These are phyloP conservation scores for Fragaria iinumae DNA, from an alignment of 306 rosid species.

Conservation along the genomic window DNA sequence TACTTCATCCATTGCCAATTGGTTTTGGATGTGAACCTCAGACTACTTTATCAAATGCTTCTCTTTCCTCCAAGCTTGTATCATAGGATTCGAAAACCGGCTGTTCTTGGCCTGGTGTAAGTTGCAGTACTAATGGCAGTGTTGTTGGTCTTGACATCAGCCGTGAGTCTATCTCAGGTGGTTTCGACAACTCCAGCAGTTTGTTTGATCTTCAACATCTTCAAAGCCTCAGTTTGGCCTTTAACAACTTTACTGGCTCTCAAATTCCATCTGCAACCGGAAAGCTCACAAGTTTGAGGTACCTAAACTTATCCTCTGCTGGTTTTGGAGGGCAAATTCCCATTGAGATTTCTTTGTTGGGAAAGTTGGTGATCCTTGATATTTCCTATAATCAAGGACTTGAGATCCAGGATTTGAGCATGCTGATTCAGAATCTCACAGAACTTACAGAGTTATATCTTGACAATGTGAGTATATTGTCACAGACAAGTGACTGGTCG, in stretches of 20 bases:
- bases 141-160: not conserved
- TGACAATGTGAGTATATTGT: constrained; percentile 41
- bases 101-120: constrained; percentile 1
- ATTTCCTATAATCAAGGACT: constrained; percentile 12
- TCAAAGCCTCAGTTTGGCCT: not conserved
- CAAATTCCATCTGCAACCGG: constrained; percentile 24
- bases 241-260: constrained; percentile 1
- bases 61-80: constrained; percentile 3
- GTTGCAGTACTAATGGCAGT: not conserved
- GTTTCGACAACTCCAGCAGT: not conserved
- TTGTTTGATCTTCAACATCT: constrained; percentile 6
- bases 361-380: constrained; percentile 30
- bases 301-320: constrained; percentile 26
- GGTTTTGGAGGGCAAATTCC: constrained; percentile 29
- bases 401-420: constrained; percentile 22
- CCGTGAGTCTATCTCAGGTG: not conserved
- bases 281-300: constrained; percentile 13
- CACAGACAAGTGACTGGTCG: constrained; percentile 42
- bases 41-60: too few relatives aligned
- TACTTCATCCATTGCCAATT: too few relatives aligned
- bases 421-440: constrained; percentile 28
- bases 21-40: too few relatives aligned
- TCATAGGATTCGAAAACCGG: not conserved
- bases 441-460: constrained; percentile 34
- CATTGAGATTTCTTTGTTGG: constrained; percentile 15